Evolutionary conservation across 495 filamentous ascomycete species (phyloP).

Genomic region (Neurospora sp.): DNA sequence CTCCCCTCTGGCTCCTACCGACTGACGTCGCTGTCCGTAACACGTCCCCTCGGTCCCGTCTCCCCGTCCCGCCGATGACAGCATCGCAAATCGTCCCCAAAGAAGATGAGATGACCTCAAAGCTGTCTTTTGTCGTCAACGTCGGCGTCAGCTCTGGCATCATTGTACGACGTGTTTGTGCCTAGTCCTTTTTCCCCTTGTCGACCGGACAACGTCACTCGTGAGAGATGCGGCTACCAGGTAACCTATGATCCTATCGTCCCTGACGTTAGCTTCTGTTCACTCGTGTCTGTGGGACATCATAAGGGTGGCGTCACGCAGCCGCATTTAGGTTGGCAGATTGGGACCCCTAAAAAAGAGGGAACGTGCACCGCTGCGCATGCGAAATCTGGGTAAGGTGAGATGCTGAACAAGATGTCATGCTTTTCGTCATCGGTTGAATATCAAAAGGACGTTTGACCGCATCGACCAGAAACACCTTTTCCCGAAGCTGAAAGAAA

Average conservation of each 20-base stretch:
- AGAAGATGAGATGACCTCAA: not conserved
- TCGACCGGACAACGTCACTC: not conserved
- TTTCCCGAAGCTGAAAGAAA: not conserved
- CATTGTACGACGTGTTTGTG: not conserved
- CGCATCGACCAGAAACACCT: not conserved
- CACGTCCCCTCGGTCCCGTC: not conserved
- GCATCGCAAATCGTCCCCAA: not conserved
- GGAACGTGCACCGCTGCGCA: not conserved
- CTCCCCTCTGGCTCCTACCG: not conserved
- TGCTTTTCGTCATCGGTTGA: not conserved
- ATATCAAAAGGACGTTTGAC: not conserved
- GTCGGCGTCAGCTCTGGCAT: not conserved
- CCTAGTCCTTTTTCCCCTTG: not conserved
- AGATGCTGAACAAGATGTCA: not conserved
- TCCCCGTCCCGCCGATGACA: not conserved
- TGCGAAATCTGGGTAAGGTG: not conserved
- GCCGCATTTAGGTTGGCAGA: not conserved
- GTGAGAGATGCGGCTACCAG: not conserved
- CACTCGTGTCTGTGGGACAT: not conserved
- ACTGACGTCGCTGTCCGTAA: not conserved
- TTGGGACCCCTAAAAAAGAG: not conserved
- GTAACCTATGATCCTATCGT: not conserved
- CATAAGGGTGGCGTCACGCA: not conserved
- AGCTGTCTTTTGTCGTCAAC: not conserved
- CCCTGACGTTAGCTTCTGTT: not conserved